phyloP scores from a whole-genome alignment of 148 eudicot species.

The Pharnaceum exiguum region DNA sequence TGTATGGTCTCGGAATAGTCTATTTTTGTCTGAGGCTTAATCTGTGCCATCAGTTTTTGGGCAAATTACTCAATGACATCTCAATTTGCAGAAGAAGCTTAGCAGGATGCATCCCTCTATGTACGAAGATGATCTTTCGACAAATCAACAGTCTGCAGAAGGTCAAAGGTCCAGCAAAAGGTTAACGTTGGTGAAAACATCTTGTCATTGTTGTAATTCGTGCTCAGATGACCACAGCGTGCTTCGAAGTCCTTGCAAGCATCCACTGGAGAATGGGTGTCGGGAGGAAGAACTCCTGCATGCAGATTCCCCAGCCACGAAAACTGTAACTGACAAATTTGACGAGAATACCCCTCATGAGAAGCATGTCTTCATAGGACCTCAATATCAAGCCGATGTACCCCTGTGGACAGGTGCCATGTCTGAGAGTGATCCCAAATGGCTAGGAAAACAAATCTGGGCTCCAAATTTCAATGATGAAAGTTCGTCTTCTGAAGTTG shows the following conservation, averaged over 20 bases:
- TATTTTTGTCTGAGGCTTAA: neutral
- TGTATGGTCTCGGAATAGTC: too few species aligned
- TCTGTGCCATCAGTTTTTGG: neutral
- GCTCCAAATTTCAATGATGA: constrained; percentile 30
- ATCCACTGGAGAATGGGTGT: constrained; percentile 4
- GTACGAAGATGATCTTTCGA: constrained; percentile 44
- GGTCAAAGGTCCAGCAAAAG: constrained; percentile 57
- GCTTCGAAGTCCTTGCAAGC: constrained; percentile 9
- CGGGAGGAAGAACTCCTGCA: constrained; percentile 18
- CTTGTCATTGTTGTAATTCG: constrained; percentile 47
- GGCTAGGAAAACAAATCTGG: constrained; percentile 80
- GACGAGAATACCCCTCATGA: constrained; percentile 22
- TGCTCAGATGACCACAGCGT: constrained; percentile 20
- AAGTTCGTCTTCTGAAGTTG: neutral
- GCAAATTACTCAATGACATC: constrained; percentile 2
- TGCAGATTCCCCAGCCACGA: constrained; percentile 14
- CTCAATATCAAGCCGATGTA: constrained; percentile 62
- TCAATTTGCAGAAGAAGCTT: constrained; percentile 46
- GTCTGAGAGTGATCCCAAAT: constrained; percentile 61
- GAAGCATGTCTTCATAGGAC: constrained; percentile 46
- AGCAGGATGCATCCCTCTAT: constrained; percentile 69
- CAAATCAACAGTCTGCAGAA: constrained; percentile 29
- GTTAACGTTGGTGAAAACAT: constrained; percentile 34
- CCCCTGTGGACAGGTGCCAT: constrained; percentile 55
- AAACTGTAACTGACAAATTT: constrained; percentile 7